phyloP scores from a whole-genome alignment of 2,329 filamentous ascomycete genomes.

The Thielaviopsis populi region DNA sequence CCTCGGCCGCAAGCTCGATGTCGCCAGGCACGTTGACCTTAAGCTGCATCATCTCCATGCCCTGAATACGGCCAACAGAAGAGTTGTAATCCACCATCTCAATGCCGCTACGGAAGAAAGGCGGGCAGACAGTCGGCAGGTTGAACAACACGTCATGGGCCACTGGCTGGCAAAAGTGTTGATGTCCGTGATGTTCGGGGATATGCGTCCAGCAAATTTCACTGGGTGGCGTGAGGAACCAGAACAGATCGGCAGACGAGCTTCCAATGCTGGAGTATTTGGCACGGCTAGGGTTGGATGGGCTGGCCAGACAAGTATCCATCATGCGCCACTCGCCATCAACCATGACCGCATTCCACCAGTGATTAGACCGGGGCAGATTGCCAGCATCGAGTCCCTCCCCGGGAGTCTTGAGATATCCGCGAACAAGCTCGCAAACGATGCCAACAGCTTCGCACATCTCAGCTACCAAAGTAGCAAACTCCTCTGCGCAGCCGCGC shows the following conservation, averaged over 20 bases:
- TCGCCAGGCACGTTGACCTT: constrained; percentile 78
- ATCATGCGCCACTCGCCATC: constrained; percentile 95
- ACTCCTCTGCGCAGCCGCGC: constrained; percentile 75
- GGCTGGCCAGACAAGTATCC: constrained; percentile 82
- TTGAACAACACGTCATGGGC: constrained; percentile 74
- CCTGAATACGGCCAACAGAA: constrained; percentile 68
- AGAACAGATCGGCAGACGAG: constrained; percentile 69
- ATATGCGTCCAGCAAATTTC: constrained; percentile 95
- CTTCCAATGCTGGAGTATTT: constrained; percentile 60
- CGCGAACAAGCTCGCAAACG: constrained; percentile 71
- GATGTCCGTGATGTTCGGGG: constrained; percentile 70
- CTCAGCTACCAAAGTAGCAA: constrained; percentile 72
- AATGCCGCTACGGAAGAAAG: constrained; percentile 70
- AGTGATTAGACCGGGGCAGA: constrained; percentile 82
- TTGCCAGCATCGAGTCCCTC: constrained; percentile 68
- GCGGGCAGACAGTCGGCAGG: constrained; percentile 69
- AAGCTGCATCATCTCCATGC: constrained; percentile 83
- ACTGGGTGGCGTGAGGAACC: constrained; percentile 77
- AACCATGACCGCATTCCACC: constrained; percentile 90
- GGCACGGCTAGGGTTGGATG: constrained; percentile 68
- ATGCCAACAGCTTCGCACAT: constrained; percentile 89
- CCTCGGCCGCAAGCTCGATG: constrained; percentile 81
- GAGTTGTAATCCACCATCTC: constrained; percentile 86
- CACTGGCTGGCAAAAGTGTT: constrained; percentile 82
- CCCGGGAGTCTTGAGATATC: constrained; percentile 81